Percentiles rank a stretch among this genome's conserved stretches.
Conservation (phyloP, 257 asterid genomes). For the Ocimum tenuiflorum region DNA sequence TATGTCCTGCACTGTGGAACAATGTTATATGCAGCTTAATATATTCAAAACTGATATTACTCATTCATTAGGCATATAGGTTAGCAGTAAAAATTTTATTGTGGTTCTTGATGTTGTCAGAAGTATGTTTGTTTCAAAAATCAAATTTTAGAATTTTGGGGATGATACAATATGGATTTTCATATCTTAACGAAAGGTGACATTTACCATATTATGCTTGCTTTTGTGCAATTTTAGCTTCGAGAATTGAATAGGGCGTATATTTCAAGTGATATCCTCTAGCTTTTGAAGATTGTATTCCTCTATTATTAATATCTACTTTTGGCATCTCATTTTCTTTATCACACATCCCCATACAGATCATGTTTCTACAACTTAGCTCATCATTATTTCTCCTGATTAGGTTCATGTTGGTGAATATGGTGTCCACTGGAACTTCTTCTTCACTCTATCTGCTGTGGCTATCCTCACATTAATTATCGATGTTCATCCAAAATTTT, state of each 20-base stretch:
- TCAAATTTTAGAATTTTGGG: not conserved
- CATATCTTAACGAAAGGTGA: not conserved
- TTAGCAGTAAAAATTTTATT: slow-evolving; percentile 2
- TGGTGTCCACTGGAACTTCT: slow-evolving; percentile 99
- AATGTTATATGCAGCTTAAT: not conserved
- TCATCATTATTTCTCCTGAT: slow-evolving; percentile 6
- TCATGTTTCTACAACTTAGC: slow-evolving; percentile 1
- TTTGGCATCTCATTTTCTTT: not conserved
- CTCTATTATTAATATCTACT: not conserved
- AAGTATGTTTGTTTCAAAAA: not conserved
- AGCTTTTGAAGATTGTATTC: not conserved
- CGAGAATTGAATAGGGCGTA: not conserved
- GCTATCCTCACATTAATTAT: slow-evolving; percentile 64
- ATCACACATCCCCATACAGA: not conserved
- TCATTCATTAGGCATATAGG: not conserved
- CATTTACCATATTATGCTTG: not conserved
- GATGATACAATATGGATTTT: not conserved
- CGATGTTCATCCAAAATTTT: slow-evolving; percentile 49
- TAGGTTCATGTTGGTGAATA: slow-evolving; percentile 97
- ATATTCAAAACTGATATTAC: not conserved
- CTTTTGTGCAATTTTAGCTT: not conserved
- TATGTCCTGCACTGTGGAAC: not conserved
- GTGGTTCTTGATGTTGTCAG: not conserved
- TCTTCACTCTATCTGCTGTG: slow-evolving; percentile 91
- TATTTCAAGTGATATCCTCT: not conserved